Percentiles rank a stretch among this genome's conserved stretches.
Conservation (phyloP, 2,329 filamentous ascomycete genomes). For the Xylaria sp. region DNA sequence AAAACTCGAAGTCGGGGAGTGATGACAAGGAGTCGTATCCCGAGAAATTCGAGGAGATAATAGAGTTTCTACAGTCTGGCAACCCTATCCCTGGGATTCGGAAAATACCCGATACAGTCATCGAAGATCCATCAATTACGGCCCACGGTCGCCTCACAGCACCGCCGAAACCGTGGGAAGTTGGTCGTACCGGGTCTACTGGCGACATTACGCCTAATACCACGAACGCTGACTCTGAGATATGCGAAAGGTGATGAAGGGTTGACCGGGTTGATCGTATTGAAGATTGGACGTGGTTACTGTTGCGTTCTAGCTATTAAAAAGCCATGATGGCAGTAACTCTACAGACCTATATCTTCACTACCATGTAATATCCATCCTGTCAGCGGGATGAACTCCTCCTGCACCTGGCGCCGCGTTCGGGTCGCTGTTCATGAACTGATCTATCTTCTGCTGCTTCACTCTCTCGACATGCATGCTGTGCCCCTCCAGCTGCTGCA, state of each 20-base stretch:
- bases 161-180: constrained; percentile 68
- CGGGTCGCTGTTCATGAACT: constrained; percentile 15
- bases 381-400: constrained; percentile 8
- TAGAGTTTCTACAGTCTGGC: constrained; percentile 72
- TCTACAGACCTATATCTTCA: not conserved
- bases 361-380: constrained; percentile 20
- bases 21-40: constrained; percentile 61
- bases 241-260: too few relatives aligned
- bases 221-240: constrained; percentile 10
- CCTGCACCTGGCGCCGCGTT: constrained; percentile 3
- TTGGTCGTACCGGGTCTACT: constrained; percentile 40
- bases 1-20: constrained; percentile 17
- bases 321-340: constrained; percentile 3
- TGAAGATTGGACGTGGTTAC: not conserved
- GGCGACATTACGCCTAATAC: not conserved
- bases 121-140: constrained; percentile 57
- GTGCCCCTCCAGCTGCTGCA: constrained; percentile 26
- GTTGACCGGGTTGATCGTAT: constrained; percentile 2
- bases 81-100: constrained; percentile 75
- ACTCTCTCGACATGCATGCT: constrained; percentile 20
- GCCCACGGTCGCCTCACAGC: constrained; percentile 33
- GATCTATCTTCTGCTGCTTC: constrained; percentile 22
- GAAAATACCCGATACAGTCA: constrained; percentile 71
- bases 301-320: not conserved
- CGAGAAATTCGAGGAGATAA: constrained; percentile 73